phyloP scores from a whole-genome alignment of 2,329 filamentous ascomycete species.

The Samsoniella hepiali region DNA sequence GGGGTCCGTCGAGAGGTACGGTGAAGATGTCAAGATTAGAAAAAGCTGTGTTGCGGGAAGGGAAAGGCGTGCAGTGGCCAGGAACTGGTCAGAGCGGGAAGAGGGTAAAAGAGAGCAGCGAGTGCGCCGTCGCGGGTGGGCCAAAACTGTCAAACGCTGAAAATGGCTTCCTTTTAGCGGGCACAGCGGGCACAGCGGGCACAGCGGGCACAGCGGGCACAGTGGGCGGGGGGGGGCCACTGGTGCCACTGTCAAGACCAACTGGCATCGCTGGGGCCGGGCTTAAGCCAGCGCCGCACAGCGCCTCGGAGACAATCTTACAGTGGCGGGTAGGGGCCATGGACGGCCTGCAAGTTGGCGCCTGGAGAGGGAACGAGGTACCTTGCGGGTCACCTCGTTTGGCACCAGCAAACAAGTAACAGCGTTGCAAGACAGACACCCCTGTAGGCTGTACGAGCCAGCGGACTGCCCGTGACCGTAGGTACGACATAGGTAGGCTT shows the following conservation, averaged over 20 bases:
- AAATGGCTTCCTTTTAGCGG: conserved; percentile 2
- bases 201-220: not conserved
- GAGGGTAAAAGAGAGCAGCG: not conserved
- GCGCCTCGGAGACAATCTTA: not conserved
- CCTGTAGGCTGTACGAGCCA: not conserved
- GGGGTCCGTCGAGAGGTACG: not conserved
- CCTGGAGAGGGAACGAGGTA: not conserved
- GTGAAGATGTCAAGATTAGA: not conserved
- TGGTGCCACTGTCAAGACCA: not conserved
- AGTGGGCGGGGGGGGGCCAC: not conserved
- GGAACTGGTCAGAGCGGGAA: conserved; percentile 9
- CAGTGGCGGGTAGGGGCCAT: not conserved
- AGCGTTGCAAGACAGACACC: not conserved
- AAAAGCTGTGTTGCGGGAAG: conserved; percentile 15
- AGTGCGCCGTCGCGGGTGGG: conserved; percentile 1
- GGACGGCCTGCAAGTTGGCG: not conserved
- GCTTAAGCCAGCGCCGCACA: not conserved
- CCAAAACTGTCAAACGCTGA: conserved; percentile 5
- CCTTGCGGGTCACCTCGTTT: conserved; percentile 10
- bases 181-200: conserved; percentile 6
- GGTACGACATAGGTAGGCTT: too few species aligned
- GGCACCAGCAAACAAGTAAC: conserved; percentile 1
- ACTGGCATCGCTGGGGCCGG: not conserved
- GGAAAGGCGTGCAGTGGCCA: conserved; percentile 9
- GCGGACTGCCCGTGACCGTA: not conserved